Percentiles rank a stretch among this genome's conserved stretches.
phyloP scores from a whole-genome alignment of 2,329 filamentous ascomycete genomes.

The Colletotrichum liaoningense region DNA sequence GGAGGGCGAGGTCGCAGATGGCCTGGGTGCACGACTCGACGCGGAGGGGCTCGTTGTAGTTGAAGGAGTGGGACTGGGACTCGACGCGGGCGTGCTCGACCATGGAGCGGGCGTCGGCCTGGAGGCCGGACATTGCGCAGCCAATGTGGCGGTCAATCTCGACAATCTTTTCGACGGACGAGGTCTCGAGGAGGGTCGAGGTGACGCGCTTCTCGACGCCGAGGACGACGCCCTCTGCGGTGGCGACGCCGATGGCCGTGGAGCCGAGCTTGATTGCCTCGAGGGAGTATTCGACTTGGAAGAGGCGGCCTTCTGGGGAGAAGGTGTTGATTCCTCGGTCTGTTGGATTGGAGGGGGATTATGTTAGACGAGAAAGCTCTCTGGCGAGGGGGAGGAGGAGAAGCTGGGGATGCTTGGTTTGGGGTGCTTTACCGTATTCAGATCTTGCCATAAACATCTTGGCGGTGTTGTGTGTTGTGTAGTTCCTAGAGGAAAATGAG shows the following conservation, averaged over 20 bases:
- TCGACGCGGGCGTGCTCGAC: slow-evolving; percentile 98
- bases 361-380: slow-evolving; percentile 18
- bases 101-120: slow-evolving; percentile 97
- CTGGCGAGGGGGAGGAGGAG: slow-evolving; percentile 5
- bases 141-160: slow-evolving; percentile 99
- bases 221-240: slow-evolving; percentile 92
- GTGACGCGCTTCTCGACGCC: slow-evolving; percentile 99
- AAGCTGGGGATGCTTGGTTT: slow-evolving; percentile 28
- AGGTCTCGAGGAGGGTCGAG: slow-evolving; percentile 95
- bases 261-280: slow-evolving; percentile 99
- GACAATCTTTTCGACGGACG: slow-evolving; percentile 99
- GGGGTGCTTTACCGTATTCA: slow-evolving; percentile 87
- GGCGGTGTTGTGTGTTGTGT: slow-evolving; percentile 54
- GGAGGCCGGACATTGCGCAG: slow-evolving; percentile 97
- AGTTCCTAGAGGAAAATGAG: slow-evolving; percentile 2
- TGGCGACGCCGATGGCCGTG: slow-evolving; percentile 97
- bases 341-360: background rate
- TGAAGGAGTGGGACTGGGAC: slow-evolving; percentile 96
- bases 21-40: slow-evolving; percentile 99
- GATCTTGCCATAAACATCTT: slow-evolving; percentile 99
- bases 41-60: slow-evolving; percentile 94
- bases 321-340: slow-evolving; percentile 73
- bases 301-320: slow-evolving; percentile 98
- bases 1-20: slow-evolving; percentile 95
- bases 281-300: slow-evolving; percentile 99